Evolutionary conservation across 73 alveolate genomes (phyloP), one percentile per base, ranked within the genome.

Genomic region (Stentor roeselii): DNA sequence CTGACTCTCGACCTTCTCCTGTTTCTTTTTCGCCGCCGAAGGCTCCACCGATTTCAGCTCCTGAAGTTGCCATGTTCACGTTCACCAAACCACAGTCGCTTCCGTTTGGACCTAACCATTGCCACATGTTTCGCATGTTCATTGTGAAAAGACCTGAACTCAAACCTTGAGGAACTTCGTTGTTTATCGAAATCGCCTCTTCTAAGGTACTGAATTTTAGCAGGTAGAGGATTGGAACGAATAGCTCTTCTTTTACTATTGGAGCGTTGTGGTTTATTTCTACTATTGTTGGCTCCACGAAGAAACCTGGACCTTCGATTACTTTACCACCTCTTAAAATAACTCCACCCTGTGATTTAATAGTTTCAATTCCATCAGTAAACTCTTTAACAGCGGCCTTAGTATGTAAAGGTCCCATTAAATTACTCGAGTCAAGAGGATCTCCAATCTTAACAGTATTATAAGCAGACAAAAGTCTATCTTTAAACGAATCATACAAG

Each of bases 21-120:
- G 99, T 95, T 78, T 93, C 99, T 86, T 95, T 95, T 86, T 95
- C 99, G 61, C 99, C 99, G 75, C 99, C 99, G 75, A 95, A 95
- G 34, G 98, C 99, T 11, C 98, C 99, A 75, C 99, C 99, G 67
- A 95, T 95, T 89, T 95, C 99, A 59, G 99, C 98, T 3, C 99
- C 99, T 35, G 93, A 82, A 4, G 99, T 78, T 61, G 97, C 99
- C 86, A 95, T 95, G 84, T 95, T 95, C 76, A 94, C 95, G 88
- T 95, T 95, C 36, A 95, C 97, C 37, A 95, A 67, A 11, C 99
- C 99, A 78, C 96, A 88, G 92, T 95, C 99, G 27, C 93, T 59
- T 4, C 99, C 99, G 31, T 84, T 59, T 74, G 95, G 95, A 14
- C 97, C 97, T 59, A 89, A 84, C 97, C 97, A 88, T 75, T 86